Conservation (phyloP, 2,329 filamentous ascomycete genomes). For the Boeremia lycopersici region DNA sequence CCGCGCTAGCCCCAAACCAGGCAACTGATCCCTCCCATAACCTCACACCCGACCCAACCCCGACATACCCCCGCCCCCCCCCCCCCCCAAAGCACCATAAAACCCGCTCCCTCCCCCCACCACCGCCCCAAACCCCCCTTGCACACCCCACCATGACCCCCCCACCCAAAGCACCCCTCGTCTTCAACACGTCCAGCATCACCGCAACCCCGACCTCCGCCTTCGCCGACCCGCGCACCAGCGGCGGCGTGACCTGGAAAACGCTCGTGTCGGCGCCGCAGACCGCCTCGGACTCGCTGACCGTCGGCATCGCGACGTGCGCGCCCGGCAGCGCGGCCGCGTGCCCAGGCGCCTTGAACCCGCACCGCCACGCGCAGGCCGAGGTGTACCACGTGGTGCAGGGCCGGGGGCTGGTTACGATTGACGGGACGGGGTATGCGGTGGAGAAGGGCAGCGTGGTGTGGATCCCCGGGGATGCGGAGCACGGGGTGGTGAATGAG, state of each 20-base stretch:
- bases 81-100: no score
- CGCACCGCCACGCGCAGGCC: slow-evolving; percentile 51
- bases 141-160: not conserved
- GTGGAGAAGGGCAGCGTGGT: slow-evolving; percentile 46
- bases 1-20: not conserved
- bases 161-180: not conserved
- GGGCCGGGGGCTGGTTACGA: slow-evolving; percentile 46
- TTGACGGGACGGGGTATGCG: slow-evolving; percentile 44
- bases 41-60: not conserved
- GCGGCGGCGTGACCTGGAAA: slow-evolving; percentile 47
- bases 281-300: slow-evolving; percentile 46
- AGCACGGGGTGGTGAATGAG: slow-evolving; percentile 47
- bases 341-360: slow-evolving; percentile 41
- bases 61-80: not conserved
- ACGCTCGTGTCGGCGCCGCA: slow-evolving; percentile 47
- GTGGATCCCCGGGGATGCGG: slow-evolving; percentile 52
- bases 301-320: slow-evolving; percentile 48
- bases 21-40: not conserved
- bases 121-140: no score
- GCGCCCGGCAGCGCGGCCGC: slow-evolving; percentile 19
- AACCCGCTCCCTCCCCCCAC: no score
- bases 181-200: not conserved
- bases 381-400: slow-evolving; percentile 53
- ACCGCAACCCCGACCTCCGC: not conserved
- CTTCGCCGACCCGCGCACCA: slow-evolving; percentile 13